A percentile compares a stretch with the other conserved stretches of the same genome.
Conservation (phyloP, 768 basidiomycete species). For the Lentinus tigrinus region DNA sequence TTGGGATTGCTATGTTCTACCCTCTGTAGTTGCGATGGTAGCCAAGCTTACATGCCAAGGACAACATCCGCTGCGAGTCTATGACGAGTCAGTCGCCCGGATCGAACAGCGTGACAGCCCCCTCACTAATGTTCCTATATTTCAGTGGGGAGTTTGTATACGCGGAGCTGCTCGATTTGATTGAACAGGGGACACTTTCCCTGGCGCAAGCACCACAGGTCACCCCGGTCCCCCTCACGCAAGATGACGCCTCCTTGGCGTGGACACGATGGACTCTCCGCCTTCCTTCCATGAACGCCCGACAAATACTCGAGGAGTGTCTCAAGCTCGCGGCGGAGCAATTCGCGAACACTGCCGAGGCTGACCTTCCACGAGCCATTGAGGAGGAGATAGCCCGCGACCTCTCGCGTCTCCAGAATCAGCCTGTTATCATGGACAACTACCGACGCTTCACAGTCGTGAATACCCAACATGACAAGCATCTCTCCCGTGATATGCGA, state of each 20-base stretch:
- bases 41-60: slow-evolving; percentile 37
- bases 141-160: slow-evolving; percentile 41
- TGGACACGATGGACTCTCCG: slow-evolving; percentile 43
- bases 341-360: slow-evolving; percentile 34
- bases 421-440: slow-evolving; percentile 58
- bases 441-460: slow-evolving; percentile 70
- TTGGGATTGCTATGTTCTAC: slow-evolving; percentile 69
- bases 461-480: slow-evolving; percentile 30
- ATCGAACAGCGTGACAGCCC: neutral
- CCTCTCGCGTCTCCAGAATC: slow-evolving; percentile 53
- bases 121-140: neutral
- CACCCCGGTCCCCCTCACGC: slow-evolving; percentile 19
- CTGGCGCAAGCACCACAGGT: slow-evolving; percentile 49
- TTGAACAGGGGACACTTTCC: slow-evolving; percentile 58
- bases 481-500: slow-evolving; percentile 27
- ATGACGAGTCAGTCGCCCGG: slow-evolving; percentile 37
- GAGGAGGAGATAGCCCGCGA: slow-evolving; percentile 49
- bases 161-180: slow-evolving; percentile 43
- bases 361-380: slow-evolving; percentile 37
- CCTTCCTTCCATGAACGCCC: slow-evolving; percentile 29
- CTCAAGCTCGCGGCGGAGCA: slow-evolving; percentile 39
- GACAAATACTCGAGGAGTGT: slow-evolving; percentile 44
- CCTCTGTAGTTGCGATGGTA: slow-evolving; percentile 60
- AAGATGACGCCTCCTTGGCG: slow-evolving; percentile 10
- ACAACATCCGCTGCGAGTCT: slow-evolving; percentile 40